phyloP scores from a whole-genome alignment of 1,284 basidiomycete genomes.

The Papiliotrema fonsecae region DNA sequence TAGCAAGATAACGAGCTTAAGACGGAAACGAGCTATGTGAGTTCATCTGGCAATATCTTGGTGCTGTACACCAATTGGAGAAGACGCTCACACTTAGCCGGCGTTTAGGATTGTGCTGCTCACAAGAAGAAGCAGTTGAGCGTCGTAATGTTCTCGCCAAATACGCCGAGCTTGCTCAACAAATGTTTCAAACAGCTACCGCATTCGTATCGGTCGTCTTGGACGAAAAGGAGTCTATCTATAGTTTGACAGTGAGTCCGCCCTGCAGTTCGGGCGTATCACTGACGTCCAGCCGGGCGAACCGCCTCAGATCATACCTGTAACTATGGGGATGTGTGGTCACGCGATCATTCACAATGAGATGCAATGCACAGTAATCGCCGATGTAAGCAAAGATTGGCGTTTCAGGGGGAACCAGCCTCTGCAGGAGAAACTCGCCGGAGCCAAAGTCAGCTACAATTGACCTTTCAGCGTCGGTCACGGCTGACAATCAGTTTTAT shows the following conservation, averaged over 20 bases:
- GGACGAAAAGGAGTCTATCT: background rate
- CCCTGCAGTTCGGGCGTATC: too few relatives aligned
- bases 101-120: constrained; percentile 26
- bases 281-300: constrained; percentile 1
- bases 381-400: constrained; percentile 35
- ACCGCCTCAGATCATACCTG: background rate
- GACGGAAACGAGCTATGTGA: constrained; percentile 19
- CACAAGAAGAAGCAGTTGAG: constrained; percentile 17
- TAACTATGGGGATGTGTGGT: constrained; percentile 3
- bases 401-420: constrained; percentile 28
- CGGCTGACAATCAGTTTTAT: constrained; percentile 22
- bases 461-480: background rate
- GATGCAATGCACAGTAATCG: constrained; percentile 24
- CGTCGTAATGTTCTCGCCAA: constrained; percentile 29
- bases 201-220: constrained; percentile 4
- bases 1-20: constrained; percentile 5
- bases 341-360: constrained; percentile 13
- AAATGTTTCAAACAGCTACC: constrained; percentile 12
- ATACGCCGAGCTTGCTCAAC: constrained; percentile 31
- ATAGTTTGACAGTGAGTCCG: constrained; percentile 1
- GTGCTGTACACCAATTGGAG: too few relatives aligned
- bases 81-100: constrained; percentile 6
- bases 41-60: background rate
- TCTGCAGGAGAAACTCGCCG: constrained; percentile 3
- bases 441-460: too few relatives aligned